phyloP scores from a whole-genome alignment of 2,329 filamentous ascomycete species.

The Clonostachys rhizophaga region DNA sequence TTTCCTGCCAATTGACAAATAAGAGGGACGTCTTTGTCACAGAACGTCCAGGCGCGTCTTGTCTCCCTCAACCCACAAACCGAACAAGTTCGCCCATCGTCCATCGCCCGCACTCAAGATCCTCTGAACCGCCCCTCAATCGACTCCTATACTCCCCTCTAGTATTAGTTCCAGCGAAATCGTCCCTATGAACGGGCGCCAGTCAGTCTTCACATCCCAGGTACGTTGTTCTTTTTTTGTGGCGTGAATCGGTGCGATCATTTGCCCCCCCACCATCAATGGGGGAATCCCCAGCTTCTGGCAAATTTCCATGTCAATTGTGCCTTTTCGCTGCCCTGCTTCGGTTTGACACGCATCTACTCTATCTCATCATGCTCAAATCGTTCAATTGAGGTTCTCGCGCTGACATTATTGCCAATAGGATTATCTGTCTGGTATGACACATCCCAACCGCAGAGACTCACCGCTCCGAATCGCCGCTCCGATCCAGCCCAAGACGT shows the following conservation, averaged over 20 bases:
- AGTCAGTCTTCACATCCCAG: conserved; percentile 83
- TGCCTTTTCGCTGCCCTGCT: too few relatives aligned
- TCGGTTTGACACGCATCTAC: too few relatives aligned
- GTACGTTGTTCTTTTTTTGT: conserved; percentile 37
- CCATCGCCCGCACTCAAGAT: too few relatives aligned
- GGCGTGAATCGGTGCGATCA: not conserved
- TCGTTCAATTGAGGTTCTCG: too few relatives aligned
- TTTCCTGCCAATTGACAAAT: too few relatives aligned
- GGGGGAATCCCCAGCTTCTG: too few relatives aligned
- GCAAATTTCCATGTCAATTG: too few relatives aligned
- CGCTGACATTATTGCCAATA: conserved; percentile 19
- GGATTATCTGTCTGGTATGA: conserved; percentile 75
- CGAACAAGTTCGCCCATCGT: too few relatives aligned
- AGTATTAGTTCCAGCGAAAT: conserved; percentile 71
- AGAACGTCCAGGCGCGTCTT: too few relatives aligned
- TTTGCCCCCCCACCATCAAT: not conserved
- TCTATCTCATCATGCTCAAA: too few relatives aligned
- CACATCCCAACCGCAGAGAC: conserved; percentile 25
- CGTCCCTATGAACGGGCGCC: conserved; percentile 83
- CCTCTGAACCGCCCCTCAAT: conserved; percentile 5
- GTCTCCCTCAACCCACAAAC: too few relatives aligned
- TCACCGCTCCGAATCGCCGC: not conserved
- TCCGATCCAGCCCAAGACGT: not conserved
- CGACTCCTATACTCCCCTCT: conserved; percentile 13
- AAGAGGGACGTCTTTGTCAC: too few relatives aligned